phyloP scores from a whole-genome alignment of 495 filamentous ascomycete genomes.

The Parmelia sp. region DNA sequence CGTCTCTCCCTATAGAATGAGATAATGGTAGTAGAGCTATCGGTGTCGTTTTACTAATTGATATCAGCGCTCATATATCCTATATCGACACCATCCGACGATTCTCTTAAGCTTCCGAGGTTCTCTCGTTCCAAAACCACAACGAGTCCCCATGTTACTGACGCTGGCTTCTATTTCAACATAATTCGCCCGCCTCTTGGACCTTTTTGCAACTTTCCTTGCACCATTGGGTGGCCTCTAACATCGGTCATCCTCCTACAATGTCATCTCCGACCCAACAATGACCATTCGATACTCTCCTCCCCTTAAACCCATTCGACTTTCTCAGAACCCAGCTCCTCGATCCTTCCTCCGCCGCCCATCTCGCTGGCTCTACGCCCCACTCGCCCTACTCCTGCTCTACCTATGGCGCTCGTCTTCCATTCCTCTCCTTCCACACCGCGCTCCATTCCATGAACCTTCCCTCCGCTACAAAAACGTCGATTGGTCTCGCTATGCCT shows the following conservation, averaged over 20 bases:
- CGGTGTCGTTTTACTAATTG: too few relatives aligned
- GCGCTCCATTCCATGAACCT: constrained; percentile 12
- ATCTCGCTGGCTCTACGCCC: constrained; percentile 14
- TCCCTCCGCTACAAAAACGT: constrained; percentile 22
- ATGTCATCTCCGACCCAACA: constrained; percentile 4
- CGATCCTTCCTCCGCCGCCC: constrained; percentile 10
- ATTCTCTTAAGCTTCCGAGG: too few relatives aligned
- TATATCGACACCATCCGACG: too few relatives aligned
- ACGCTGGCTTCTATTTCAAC: neutral
- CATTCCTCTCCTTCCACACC: constrained; percentile 7
- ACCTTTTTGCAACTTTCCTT: neutral
- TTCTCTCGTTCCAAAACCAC: too few relatives aligned
- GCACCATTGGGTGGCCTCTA: neutral
- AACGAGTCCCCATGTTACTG: neutral
- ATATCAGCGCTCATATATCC: too few relatives aligned
- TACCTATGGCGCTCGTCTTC: constrained; percentile 17
- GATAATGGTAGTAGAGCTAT: too few relatives aligned
- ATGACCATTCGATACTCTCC: constrained; percentile 17
- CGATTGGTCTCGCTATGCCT: constrained; percentile 61
- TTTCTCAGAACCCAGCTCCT: neutral
- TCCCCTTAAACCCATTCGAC: constrained; percentile 15
- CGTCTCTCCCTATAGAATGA: too few relatives aligned
- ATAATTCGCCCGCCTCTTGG: neutral
- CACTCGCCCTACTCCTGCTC: constrained; percentile 9
- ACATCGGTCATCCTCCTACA: neutral